A percentile compares a stretch with the other conserved stretches of the same genome.
phyloP scores from a whole-genome alignment of 2,329 filamentous ascomycete species.

The Talaromyces atroroseus region DNA sequence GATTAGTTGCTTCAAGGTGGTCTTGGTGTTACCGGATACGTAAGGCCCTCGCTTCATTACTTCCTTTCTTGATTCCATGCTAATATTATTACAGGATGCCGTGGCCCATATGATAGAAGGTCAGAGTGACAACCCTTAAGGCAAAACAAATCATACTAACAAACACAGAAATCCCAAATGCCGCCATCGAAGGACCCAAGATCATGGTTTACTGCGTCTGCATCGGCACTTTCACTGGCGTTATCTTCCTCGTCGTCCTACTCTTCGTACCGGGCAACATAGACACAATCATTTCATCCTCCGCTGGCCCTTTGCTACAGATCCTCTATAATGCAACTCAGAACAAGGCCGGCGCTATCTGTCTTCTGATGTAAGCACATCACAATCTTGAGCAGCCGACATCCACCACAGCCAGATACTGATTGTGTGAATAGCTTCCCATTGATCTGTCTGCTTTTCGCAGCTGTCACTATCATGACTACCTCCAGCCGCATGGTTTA shows the following conservation, averaged over 20 bases:
- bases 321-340: conserved; percentile 60
- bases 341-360: conserved; percentile 57
- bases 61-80: conserved; percentile 1
- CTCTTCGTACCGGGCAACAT: conserved; percentile 60
- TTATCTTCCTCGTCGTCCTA: conserved; percentile 57
- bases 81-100: conserved; percentile 26
- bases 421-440: conserved; percentile 46
- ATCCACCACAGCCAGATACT: not conserved
- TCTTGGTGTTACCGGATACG: conserved; percentile 51
- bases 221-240: conserved; percentile 59
- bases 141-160: not conserved
- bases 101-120: conserved; percentile 51
- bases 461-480: conserved; percentile 59
- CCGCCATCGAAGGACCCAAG: conserved; percentile 53
- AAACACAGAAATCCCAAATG: conserved; percentile 35
- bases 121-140: conserved; percentile 6
- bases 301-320: conserved; percentile 55
- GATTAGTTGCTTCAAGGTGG: conserved; percentile 44
- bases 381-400: not conserved
- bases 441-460: conserved; percentile 59
- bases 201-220: conserved; percentile 62
- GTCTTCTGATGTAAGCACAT: conserved; percentile 52
- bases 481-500: conserved; percentile 62
- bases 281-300: conserved; percentile 49
- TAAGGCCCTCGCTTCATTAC: conserved; percentile 18